Conservation (phyloP, 371 early-diverging fungal species). For the Syncephalastrum sp. region DNA sequence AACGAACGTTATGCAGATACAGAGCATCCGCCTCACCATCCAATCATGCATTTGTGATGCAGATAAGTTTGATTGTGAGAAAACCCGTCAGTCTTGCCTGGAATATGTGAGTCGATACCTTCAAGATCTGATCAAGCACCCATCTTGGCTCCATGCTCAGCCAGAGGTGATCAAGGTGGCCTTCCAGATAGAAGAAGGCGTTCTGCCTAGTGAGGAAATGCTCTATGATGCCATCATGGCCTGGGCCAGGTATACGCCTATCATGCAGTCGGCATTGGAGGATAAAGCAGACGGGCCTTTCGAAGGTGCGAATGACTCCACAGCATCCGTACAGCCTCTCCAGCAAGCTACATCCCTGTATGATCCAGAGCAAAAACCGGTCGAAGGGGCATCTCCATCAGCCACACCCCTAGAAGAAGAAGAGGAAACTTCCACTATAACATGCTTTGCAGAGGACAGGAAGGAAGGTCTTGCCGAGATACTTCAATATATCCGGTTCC, state of each 20-base stretch:
- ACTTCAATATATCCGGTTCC: conserved; percentile 54
- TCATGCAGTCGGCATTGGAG: neutral
- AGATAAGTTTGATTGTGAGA: conserved; percentile 40
- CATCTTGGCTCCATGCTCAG: conserved; percentile 45
- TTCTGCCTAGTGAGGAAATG: conserved; percentile 44
- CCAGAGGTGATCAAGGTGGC: conserved; percentile 46
- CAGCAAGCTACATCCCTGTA: neutral
- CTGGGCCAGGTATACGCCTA: conserved; percentile 40
- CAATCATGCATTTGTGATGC: neutral
- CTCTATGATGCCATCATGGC: conserved; percentile 49
- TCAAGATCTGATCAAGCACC: conserved; percentile 31
- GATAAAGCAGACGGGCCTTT: neutral
- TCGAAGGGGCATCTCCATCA: too few species aligned
- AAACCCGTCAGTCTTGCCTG: conserved; percentile 37
- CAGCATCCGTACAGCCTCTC: neutral
- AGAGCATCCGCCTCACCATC: too few species aligned
- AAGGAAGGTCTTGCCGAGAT: conserved; percentile 19
- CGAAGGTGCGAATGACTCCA: neutral
- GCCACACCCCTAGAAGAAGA: neutral
- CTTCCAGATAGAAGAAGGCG: conserved; percentile 46
- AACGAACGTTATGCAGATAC: neutral
- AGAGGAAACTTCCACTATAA: neutral
- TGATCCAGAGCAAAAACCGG: neutral
- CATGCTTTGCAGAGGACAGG: neutral
- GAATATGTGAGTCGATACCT: conserved; percentile 41